Conservation (phyloP, 1,284 basidiomycete genomes). For the Cutaneotrichosporon dermatis region DNA sequence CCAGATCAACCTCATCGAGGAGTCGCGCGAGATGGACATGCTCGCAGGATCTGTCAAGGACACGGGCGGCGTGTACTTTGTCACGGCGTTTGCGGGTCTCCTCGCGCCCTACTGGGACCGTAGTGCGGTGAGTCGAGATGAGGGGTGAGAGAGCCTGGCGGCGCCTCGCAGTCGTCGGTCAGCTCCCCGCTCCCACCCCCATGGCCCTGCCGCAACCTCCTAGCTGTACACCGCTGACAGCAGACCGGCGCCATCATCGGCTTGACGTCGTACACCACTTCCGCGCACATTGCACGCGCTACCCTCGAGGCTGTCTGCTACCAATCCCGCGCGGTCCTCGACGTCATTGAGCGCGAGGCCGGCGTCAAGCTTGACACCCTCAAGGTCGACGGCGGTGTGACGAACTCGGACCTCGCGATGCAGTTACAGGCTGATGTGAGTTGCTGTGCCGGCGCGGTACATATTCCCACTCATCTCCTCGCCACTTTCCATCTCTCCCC, state of each 20-base stretch:
- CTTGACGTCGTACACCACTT: slow-evolving; percentile 86
- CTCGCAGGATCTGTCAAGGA: slow-evolving; percentile 73
- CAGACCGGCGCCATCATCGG: slow-evolving; percentile 44
- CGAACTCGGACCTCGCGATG: slow-evolving; percentile 76
- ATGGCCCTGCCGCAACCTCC: too few species aligned
- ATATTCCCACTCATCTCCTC: too few species aligned
- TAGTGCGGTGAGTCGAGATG: slow-evolving; percentile 33
- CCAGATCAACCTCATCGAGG: slow-evolving; percentile 75
- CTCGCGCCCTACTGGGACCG: slow-evolving; percentile 63
- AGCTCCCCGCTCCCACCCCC: too few species aligned
- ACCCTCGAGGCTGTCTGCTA: slow-evolving; percentile 76
- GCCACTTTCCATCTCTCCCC: too few species aligned
- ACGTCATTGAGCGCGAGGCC: slow-evolving; percentile 60
- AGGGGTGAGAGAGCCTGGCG: too few species aligned
- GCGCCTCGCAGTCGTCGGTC: too few species aligned
- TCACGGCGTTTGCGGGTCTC: slow-evolving; percentile 90
- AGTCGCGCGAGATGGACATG: slow-evolving; percentile 77
- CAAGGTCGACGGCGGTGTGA: slow-evolving; percentile 93
- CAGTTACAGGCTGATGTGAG: slow-evolving; percentile 74
- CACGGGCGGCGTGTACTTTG: slow-evolving; percentile 94
- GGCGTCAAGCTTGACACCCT: slow-evolving; percentile 66
- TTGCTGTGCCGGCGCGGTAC: too few species aligned
- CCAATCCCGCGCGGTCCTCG: slow-evolving; percentile 86
- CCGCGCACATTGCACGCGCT: slow-evolving; percentile 87
- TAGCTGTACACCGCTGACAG: too few species aligned